Evolutionary conservation across 1,284 basidiomycete genomes (phyloP).

Genomic region (Malassezia equina): DNA sequence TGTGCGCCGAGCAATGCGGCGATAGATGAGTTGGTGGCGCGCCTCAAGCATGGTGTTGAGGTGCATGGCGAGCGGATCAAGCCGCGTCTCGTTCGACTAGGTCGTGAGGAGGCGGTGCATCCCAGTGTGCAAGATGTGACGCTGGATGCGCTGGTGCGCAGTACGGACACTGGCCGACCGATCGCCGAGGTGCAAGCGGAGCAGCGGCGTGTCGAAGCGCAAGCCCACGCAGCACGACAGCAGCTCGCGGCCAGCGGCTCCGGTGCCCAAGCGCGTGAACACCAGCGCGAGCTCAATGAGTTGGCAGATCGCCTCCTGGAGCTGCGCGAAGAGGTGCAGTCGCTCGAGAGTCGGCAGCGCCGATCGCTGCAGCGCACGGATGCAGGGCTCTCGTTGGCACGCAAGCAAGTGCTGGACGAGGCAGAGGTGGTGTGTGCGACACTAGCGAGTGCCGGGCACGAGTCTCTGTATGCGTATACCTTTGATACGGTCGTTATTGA

Average conservation of each 20-base stretch:
- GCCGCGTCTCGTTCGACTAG: slow-evolving; percentile 79
- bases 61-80: slow-evolving; percentile 55
- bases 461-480: slow-evolving; percentile 68
- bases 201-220: neutral
- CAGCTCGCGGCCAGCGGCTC: neutral
- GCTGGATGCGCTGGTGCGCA: slow-evolving; percentile 55
- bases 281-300: slow-evolving; percentile 6
- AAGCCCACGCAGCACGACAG: neutral
- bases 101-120: slow-evolving; percentile 69
- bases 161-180: neutral
- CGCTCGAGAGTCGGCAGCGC: slow-evolving; percentile 5
- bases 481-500: slow-evolving; percentile 97
- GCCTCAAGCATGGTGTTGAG: slow-evolving; percentile 68
- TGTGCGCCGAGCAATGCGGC: slow-evolving; percentile 98
- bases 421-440: slow-evolving; percentile 90
- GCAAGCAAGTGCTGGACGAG: slow-evolving; percentile 47
- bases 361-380: neutral
- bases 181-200: neutral
- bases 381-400: neutral
- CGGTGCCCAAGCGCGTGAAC: slow-evolving; percentile 1
- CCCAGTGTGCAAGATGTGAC: slow-evolving; percentile 74
- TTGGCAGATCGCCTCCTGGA: slow-evolving; percentile 10
- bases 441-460: slow-evolving; percentile 75
- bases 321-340: slow-evolving; percentile 5
- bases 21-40: slow-evolving; percentile 86